Percentiles rank a stretch among this genome's conserved stretches.
phyloP scores from a whole-genome alignment of 1,284 basidiomycete genomes.

The Ustilago bromivora region DNA sequence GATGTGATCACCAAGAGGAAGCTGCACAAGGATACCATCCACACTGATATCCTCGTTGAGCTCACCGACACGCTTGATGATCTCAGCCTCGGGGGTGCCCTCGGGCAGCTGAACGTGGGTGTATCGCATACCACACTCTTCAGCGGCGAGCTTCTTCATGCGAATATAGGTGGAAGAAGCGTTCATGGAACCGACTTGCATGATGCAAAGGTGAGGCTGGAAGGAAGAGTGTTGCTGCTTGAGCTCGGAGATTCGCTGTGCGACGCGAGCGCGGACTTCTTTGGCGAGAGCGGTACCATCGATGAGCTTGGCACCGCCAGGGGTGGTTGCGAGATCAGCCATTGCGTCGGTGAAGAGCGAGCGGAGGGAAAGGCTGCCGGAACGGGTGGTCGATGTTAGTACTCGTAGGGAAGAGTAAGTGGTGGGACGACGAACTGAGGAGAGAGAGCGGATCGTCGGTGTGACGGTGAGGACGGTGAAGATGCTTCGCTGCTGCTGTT shows the following conservation, averaged over 20 bases:
- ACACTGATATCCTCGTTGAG: slow-evolving; percentile 87
- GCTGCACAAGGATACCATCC: slow-evolving; percentile 93
- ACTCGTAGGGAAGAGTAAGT: not conserved
- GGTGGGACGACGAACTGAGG: slow-evolving; percentile 14
- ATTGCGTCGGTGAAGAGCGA: slow-evolving; percentile 43
- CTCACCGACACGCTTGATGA: slow-evolving; percentile 81
- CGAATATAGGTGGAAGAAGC: slow-evolving; percentile 94
- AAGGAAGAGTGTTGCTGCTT: slow-evolving; percentile 80
- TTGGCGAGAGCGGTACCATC: slow-evolving; percentile 90
- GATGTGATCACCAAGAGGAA: slow-evolving; percentile 91
- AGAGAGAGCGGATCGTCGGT: slow-evolving; percentile 5
- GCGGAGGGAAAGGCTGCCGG: slow-evolving; percentile 11
- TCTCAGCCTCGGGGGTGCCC: slow-evolving; percentile 79
- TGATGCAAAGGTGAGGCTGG: slow-evolving; percentile 87
- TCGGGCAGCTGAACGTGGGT: slow-evolving; percentile 80
- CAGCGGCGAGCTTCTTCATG: slow-evolving; percentile 96
- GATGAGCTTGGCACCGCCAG: slow-evolving; percentile 75
- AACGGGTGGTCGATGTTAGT: not conserved
- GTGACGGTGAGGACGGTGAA: slow-evolving; percentile 11
- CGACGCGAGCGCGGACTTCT: slow-evolving; percentile 73
- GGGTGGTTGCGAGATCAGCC: slow-evolving; percentile 50
- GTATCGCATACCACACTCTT: slow-evolving; percentile 92
- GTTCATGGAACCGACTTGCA: slow-evolving; percentile 91
- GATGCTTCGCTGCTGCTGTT: slow-evolving; percentile 49
- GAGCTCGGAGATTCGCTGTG: slow-evolving; percentile 54